Evolutionary conservation across 768 basidiomycete species (phyloP), one percentile per base, ranked within the genome.

Genomic region (Polyporus arcularius): DNA sequence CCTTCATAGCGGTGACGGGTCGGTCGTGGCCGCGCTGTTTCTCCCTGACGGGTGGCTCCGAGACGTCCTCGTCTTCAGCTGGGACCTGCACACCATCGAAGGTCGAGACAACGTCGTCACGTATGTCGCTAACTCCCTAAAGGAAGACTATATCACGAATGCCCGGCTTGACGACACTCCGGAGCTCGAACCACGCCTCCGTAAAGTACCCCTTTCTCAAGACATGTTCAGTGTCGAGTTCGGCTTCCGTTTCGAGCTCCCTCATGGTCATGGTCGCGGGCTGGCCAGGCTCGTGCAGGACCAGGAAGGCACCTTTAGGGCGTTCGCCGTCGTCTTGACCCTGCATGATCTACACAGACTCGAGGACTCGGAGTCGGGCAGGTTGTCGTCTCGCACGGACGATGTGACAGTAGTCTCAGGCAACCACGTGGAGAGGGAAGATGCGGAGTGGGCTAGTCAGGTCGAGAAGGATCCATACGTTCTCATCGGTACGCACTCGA

Each of bases 61-160:
- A 8, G 80, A 82, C 62, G 55, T 78, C 35, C 73, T 82, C 48
- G 70, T 73, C 15, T 78, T 82, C 63, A 74, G 74, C 2, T 82
- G 80, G 80, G 72, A 78, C 62, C 71, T 71, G 32, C 75, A 78
- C 30, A 64, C 78, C 3, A 69, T 80, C 8, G 60, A 68, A 21
- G 77, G 76, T 2, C 69, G 47, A 21, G 69, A 71, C 1, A 73
- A 73, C 50, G 77, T 81, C 18, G 48, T 66, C 1, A 42, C 64
- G 0, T 78, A 78, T 55, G 69, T 81, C 6, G 26, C 54, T 1
- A 57, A 66, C 18, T 64, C 62, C 1, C 68, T 75, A 6, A 12
- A 63, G 7, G 11, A 32, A 8, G 70, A 70, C 3, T 53, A 65
- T 3, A 60, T 79, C 10, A 60, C 70, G 8, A 58, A 69, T 31